A percentile compares a stretch with the other conserved stretches of the same genome.
These are phyloP conservation scores for Nemophila menziesii DNA, from an alignment of 257 asterid genomes.

Conservation along the genomic window DNA sequence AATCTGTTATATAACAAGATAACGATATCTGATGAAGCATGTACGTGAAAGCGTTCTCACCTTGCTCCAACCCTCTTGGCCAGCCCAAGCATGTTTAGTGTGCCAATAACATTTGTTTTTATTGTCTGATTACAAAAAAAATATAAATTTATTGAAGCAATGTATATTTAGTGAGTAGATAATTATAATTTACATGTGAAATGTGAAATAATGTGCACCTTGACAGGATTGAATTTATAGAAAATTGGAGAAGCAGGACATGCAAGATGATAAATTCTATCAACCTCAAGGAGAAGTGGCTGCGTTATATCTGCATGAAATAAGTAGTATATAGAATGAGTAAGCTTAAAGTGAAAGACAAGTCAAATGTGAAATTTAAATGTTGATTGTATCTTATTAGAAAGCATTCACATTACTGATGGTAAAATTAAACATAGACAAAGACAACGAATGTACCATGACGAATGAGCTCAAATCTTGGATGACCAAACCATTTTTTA, in stretches of 20 bases:
- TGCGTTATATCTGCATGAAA: conserved; percentile 71
- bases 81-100: conserved; percentile 94
- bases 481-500: conserved; percentile 91
- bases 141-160: too few relatives aligned
- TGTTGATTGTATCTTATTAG: too few relatives aligned
- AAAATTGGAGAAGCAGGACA: conserved; percentile 99
- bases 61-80: conserved; percentile 99
- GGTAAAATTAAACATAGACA: too few relatives aligned
- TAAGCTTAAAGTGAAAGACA: too few relatives aligned
- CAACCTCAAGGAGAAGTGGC: conserved; percentile 77
- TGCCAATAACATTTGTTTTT: conserved; percentile 94
- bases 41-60: conserved; percentile 25
- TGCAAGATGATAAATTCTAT: conserved; percentile 93
- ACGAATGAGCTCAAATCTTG: conserved; percentile 94
- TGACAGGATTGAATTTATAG: too few relatives aligned
- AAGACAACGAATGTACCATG: conserved; percentile 83
- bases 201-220: too few relatives aligned
- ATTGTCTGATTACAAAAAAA: too few relatives aligned
- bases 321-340: too few relatives aligned
- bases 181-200: too few relatives aligned
- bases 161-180: too few relatives aligned
- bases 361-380: too few relatives aligned
- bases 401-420: too few relatives aligned
- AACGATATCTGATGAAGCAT: background rate
- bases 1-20: background rate